Evolutionary conservation across 2,329 filamentous ascomycete genomes (phyloP).

Genomic region (Colletotrichum sp.): DNA sequence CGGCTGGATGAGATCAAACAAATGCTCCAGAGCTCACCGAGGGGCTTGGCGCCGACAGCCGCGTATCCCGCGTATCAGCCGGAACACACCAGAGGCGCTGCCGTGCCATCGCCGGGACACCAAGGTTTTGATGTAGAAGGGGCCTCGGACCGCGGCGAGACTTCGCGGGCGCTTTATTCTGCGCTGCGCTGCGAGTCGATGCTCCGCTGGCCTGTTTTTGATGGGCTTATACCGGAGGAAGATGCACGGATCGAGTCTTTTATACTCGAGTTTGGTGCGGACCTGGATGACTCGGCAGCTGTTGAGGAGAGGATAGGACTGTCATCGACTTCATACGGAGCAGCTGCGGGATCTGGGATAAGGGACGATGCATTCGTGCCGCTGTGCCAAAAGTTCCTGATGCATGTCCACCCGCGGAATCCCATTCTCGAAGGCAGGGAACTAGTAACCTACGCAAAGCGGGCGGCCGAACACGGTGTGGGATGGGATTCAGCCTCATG

Average conservation of each 20-base stretch:
- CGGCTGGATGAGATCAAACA: slow-evolving; percentile 4
- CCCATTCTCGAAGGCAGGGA: slow-evolving; percentile 25
- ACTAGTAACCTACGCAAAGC: slow-evolving; percentile 19
- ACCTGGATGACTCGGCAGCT: neutral
- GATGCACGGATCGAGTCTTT: slow-evolving; percentile 18
- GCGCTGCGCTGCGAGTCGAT: slow-evolving; percentile 15
- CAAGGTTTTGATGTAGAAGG: neutral
- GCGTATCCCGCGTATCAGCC: neutral
- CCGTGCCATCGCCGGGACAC: neutral
- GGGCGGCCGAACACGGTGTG: slow-evolving; percentile 16
- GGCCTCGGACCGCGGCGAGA: neutral
- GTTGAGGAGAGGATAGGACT: neutral
- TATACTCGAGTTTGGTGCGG: neutral
- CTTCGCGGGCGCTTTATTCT: neutral
- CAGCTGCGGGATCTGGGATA: neutral
- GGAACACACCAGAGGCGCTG: neutral
- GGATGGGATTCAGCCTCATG: slow-evolving; percentile 25
- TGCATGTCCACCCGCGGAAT: slow-evolving; percentile 26
- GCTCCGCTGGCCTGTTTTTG: slow-evolving; percentile 16
- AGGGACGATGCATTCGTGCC: slow-evolving; percentile 5
- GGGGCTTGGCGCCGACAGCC: neutral
- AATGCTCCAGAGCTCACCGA: neutral
- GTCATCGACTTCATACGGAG: fast-evolving
- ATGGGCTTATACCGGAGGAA: neutral
- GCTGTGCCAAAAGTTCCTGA: slow-evolving; percentile 23